Conservation (phyloP, 768 basidiomycete species). For the Boletus pseudopeckii region DNA sequence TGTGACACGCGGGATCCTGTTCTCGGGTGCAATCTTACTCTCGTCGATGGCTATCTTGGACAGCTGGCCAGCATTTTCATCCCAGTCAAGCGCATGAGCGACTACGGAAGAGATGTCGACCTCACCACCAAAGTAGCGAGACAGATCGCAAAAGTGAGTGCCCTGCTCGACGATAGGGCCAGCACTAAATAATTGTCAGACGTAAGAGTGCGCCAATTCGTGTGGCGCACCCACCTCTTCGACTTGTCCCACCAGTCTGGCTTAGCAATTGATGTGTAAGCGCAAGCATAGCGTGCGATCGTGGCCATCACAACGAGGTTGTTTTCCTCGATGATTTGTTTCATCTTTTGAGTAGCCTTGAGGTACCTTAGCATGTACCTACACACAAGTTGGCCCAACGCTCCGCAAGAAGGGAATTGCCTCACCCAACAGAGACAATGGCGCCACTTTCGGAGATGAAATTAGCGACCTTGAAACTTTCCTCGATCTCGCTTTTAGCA, state of each 20-base stretch:
- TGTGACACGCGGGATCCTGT: conserved; percentile 92
- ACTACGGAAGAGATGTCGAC: conserved; percentile 77
- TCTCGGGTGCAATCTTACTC: conserved; percentile 74
- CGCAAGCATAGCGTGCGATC: conserved; percentile 90
- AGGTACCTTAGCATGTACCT: conserved; percentile 95
- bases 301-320: conserved; percentile 94
- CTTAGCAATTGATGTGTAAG: conserved; percentile 77
- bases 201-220: background rate
- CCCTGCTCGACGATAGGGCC: conserved; percentile 89
- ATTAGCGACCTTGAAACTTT: conserved; percentile 70
- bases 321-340: conserved; percentile 92
- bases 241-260: conserved; percentile 94
- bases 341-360: conserved; percentile 94
- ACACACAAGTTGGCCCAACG: background rate
- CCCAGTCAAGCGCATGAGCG: conserved; percentile 90
- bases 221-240: conserved; percentile 58
- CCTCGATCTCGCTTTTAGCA: conserved; percentile 58
- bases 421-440: conserved; percentile 86
- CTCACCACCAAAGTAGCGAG: conserved; percentile 95
- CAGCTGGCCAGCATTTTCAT: conserved; percentile 83
- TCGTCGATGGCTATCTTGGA: conserved; percentile 84
- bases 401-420: conserved; percentile 1
- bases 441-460: conserved; percentile 65
- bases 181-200: conserved; percentile 38
- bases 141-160: conserved; percentile 96